A percentile compares a stretch with the other conserved stretches of the same genome.
These are phyloP conservation scores for Dothiorella sarmentorum DNA, from an alignment of 2,329 filamentous ascomycete genomes.

Conservation along the genomic window DNA sequence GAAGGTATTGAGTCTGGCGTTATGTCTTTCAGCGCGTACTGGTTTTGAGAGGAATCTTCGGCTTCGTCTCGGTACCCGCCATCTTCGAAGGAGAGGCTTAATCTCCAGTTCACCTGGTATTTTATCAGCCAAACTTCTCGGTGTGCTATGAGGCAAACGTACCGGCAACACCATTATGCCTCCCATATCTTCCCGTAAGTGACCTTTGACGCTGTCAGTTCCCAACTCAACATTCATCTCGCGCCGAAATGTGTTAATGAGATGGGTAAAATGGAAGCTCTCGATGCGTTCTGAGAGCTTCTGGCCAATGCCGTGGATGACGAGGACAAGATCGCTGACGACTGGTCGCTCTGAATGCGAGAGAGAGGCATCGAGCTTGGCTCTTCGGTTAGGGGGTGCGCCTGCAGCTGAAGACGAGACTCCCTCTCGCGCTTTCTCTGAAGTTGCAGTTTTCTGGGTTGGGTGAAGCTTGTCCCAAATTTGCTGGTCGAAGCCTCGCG, in stretches of 20 bases:
- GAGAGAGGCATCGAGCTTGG: constrained; percentile 55
- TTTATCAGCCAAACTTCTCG: neutral
- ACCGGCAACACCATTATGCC: constrained; percentile 87
- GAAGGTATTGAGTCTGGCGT: constrained; percentile 87
- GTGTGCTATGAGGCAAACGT: constrained; percentile 19
- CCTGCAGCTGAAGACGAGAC: constrained; percentile 45
- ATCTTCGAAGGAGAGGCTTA: constrained; percentile 83
- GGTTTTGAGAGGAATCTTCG: constrained; percentile 57
- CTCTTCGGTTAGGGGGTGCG: constrained; percentile 36
- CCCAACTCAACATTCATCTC: constrained; percentile 81
- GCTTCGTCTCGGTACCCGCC: constrained; percentile 54
- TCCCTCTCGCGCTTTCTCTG: constrained; percentile 43
- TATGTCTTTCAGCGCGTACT: constrained; percentile 77
- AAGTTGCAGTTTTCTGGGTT: constrained; percentile 39
- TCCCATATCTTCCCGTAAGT: constrained; percentile 73
- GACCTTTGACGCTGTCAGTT: constrained; percentile 67
- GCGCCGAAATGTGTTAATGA: constrained; percentile 84
- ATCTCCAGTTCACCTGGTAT: constrained; percentile 77
- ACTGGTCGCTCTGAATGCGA: constrained; percentile 63
- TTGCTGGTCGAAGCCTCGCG: constrained; percentile 79
- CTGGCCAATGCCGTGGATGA: constrained; percentile 94
- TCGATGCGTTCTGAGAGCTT: constrained; percentile 93
- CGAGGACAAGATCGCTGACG: constrained; percentile 83
- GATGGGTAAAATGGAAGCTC: constrained; percentile 95
- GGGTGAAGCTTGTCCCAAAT: constrained; percentile 73